Evolutionary conservation across 2,329 filamentous ascomycete species (phyloP).

Genomic region (Pseudogymnoascus sp.): DNA sequence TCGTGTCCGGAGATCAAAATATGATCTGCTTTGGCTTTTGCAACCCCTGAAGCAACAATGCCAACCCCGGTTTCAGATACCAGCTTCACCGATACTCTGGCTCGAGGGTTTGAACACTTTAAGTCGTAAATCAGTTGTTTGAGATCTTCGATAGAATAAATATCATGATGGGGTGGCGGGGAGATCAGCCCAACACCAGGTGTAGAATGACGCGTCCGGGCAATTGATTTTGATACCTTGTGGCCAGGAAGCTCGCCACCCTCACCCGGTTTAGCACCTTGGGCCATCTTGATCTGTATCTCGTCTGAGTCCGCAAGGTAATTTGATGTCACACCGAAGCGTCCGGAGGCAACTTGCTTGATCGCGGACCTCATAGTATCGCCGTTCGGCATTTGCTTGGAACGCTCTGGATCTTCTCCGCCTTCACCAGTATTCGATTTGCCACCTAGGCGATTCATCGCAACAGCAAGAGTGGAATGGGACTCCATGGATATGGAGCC

Average conservation of each 20-base stretch:
- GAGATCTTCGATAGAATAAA: conserved; percentile 96
- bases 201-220: conserved; percentile 89
- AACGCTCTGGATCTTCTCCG: conserved; percentile 91
- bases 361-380: conserved; percentile 97
- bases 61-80: conserved; percentile 96
- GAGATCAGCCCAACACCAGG: conserved; percentile 95
- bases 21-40: conserved; percentile 95
- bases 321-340: conserved; percentile 91
- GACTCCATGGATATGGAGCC: conserved; percentile 98
- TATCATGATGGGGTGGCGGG: conserved; percentile 93
- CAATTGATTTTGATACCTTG: conserved; percentile 93
- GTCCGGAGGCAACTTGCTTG: conserved; percentile 93
- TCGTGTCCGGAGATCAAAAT: conserved; percentile 96
- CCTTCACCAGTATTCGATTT: conserved; percentile 98
- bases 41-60: conserved; percentile 94
- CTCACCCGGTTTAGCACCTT: conserved; percentile 95
- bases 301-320: conserved; percentile 95
- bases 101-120: conserved; percentile 90
- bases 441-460: conserved; percentile 93
- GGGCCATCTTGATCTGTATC: conserved; percentile 98
- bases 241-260: conserved; percentile 95
- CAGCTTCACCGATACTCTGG: conserved; percentile 91
- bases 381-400: conserved; percentile 77
- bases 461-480: conserved; percentile 88
- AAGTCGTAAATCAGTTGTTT: conserved; percentile 98